phyloP scores from a whole-genome alignment of 169 alveolate species.

The Plasmodium vinckei region DNA sequence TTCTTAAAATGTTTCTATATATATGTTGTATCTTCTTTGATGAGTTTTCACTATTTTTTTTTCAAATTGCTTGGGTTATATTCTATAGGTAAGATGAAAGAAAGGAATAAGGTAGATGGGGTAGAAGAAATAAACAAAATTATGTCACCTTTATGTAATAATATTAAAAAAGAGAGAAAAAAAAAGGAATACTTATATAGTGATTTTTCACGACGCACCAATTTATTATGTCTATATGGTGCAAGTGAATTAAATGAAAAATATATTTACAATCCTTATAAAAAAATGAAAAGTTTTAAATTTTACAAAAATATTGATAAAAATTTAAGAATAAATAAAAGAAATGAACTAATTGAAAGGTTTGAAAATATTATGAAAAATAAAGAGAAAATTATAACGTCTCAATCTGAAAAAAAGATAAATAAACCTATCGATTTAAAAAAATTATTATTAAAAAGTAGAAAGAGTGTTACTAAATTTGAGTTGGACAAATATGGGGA shows the following conservation, averaged over 20 bases:
- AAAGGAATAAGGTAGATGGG: neutral
- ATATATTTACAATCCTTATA: slow-evolving; percentile 1
- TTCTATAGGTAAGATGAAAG: neutral
- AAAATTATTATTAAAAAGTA: slow-evolving; percentile 4
- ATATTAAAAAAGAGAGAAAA: neutral
- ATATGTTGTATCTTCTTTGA: too few species aligned
- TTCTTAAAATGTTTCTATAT: too few species aligned
- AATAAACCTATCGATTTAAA: neutral
- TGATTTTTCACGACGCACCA: slow-evolving; percentile 3
- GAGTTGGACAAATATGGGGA: slow-evolving; percentile 8
- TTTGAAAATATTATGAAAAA: neutral
- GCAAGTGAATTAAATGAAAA: slow-evolving; percentile 28
- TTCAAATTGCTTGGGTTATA: neutral
- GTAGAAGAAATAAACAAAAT: neutral
- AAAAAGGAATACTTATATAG: neutral
- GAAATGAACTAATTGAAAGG: slow-evolving; percentile 10
- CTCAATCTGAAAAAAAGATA: neutral
- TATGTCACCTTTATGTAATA: too few species aligned
- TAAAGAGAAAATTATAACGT: neutral
- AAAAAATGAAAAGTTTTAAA: slow-evolving; percentile 18
- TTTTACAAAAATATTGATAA: neutral
- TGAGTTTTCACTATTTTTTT: neutral
- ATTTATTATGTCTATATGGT: slow-evolving; percentile 23
- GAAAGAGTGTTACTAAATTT: slow-evolving; percentile 29
- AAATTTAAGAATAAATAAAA: slow-evolving; percentile 13